Evolutionary conservation across 306 rosid species (phyloP).

Genomic region (Arachis stenosperma): DNA sequence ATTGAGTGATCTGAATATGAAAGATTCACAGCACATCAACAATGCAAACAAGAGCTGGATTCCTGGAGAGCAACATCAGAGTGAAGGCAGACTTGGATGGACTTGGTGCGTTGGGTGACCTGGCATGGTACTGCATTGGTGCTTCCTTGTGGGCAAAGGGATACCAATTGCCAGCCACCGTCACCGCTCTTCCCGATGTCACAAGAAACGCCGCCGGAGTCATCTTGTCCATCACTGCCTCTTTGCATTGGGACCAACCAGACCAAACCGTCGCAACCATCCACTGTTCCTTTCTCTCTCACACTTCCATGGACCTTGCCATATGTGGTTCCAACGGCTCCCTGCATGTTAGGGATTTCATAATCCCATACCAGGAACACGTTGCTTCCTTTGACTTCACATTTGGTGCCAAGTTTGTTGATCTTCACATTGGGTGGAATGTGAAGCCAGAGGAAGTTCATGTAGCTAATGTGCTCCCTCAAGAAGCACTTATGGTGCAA

Average conservation of each 20-base stretch:
- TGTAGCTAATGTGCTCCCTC: slow-evolving; percentile 59
- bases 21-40: slow-evolving; percentile 81
- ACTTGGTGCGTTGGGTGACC: slow-evolving; percentile 77
- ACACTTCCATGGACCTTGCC: slow-evolving; percentile 67
- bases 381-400: slow-evolving; percentile 59
- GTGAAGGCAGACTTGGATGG: slow-evolving; percentile 67
- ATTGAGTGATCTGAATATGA: neutral
- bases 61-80: slow-evolving; percentile 62
- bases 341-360: slow-evolving; percentile 59
- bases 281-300: slow-evolving; percentile 74
- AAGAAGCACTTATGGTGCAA: slow-evolving; percentile 79
- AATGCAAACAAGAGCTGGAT: slow-evolving; percentile 42
- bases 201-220: slow-evolving; percentile 56
- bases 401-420: slow-evolving; percentile 59
- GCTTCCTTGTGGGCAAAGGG: slow-evolving; percentile 75
- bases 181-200: slow-evolving; percentile 59
- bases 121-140: slow-evolving; percentile 79
- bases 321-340: slow-evolving; percentile 61
- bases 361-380: slow-evolving; percentile 63
- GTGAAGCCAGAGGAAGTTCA: slow-evolving; percentile 54
- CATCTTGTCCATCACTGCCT: slow-evolving; percentile 62
- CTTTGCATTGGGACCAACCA: slow-evolving; percentile 64
- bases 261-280: slow-evolving; percentile 53
- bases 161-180: slow-evolving; percentile 60
- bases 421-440: slow-evolving; percentile 72